Conservation (phyloP, 768 basidiomycete species). For the Lactarius quietus region DNA sequence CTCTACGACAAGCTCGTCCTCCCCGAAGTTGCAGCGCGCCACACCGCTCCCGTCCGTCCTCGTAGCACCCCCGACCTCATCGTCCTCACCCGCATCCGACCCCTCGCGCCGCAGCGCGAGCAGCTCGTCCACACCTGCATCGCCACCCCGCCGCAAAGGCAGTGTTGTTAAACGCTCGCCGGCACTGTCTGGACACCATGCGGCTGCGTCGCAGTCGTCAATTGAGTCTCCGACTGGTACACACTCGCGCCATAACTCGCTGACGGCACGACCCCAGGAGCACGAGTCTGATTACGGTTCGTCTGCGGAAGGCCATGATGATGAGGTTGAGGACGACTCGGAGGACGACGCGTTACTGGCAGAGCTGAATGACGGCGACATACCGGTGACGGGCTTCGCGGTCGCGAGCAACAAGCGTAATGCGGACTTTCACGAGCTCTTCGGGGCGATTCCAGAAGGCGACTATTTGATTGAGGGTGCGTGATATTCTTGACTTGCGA, state of each 20-base stretch:
- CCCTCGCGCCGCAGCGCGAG: not conserved
- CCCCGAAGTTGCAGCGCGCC: constrained; percentile 36
- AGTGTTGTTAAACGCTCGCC: constrained; percentile 16
- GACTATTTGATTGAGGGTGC: constrained; percentile 97
- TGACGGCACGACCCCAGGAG: constrained; percentile 27
- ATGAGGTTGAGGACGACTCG: constrained; percentile 34
- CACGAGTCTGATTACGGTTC: constrained; percentile 27
- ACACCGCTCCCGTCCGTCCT: constrained; percentile 64
- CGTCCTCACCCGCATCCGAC: constrained; percentile 26
- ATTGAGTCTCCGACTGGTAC: constrained; percentile 25
- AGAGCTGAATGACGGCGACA: constrained; percentile 62
- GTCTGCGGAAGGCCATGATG: constrained; percentile 27
- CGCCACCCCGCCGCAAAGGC: constrained; percentile 9
- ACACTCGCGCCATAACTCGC: constrained; percentile 30
- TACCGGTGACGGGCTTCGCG: constrained; percentile 94
- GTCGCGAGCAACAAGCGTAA: constrained; percentile 95
- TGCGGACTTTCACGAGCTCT: constrained; percentile 93
- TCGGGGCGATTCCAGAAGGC: constrained; percentile 84
- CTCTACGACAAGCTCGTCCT: constrained; percentile 12
- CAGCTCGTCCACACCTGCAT: not conserved
- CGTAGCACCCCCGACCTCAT: constrained; percentile 62
- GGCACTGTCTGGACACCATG: constrained; percentile 12
- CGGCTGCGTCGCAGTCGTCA: constrained; percentile 20
- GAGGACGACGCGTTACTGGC: constrained; percentile 27
- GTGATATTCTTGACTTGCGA: constrained; percentile 27